Evolutionary conservation across 306 rosid genomes (phyloP), one percentile per base, ranked within the genome.

Genomic region (Vigna hirtella): DNA sequence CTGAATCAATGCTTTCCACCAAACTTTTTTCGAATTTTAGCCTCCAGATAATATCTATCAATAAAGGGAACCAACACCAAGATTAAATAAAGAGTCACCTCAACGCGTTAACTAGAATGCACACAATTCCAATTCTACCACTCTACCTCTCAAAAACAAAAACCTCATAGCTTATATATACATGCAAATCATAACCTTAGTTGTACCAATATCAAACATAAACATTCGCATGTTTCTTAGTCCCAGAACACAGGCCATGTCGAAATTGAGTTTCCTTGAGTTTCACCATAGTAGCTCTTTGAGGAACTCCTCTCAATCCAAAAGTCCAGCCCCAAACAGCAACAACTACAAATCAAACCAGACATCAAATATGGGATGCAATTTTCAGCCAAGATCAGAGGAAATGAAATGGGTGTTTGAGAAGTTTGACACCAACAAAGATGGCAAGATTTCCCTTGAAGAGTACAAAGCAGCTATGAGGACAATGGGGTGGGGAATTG

Each of bases 371-470:
- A 14, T 9, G 11, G 50, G 50, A 6, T 65, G 16, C 24, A 76
- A 53, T 51, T 66, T 68, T 30, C 72, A 78, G 61, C 81, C 92
- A 42, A 89, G 55, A 38, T 38, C 70, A 47, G 91, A 84, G 55
- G 93, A 91, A 62, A 68, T 88, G 36, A 88, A 79, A 55, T 86
- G 90, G 87, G 91, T 84, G 68, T 91, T 91, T 15, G 82, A 88
- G 2, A 91, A 89, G 66, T 88, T 86, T 40, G 93, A 91, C 85
- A 42, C 81, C 50, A 86, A 91, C 88, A 84, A 70, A 57, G 93
- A 91, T 18, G 94, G 94, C 2, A 89, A 74, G 74, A 86, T 91
- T 61, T 80, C 91, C 59, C 51, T 64, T 40, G 89, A 88, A 18
- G 94, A 91, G 88, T 91, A 80, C 87, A 88, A 89, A 62, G 77